Evolutionary conservation across 345 rosid genomes (phyloP), one percentile per base, ranked within the genome.

Genomic region (Schrenkiella parvula): DNA sequence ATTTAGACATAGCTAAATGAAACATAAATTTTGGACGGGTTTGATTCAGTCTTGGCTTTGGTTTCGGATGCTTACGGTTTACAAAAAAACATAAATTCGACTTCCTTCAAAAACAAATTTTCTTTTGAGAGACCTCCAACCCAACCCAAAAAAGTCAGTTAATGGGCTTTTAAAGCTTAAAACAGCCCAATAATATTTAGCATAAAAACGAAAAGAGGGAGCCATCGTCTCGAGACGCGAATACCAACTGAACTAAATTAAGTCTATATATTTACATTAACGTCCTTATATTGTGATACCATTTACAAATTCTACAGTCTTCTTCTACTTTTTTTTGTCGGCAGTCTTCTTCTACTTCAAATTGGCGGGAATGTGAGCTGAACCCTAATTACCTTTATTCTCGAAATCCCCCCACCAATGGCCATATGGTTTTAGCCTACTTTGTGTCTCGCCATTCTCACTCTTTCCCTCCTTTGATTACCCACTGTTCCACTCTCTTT

Each of bases 351-450:
- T 23, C 53, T 28, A n/a, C 35, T 25, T 58, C n/a, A 29, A 39
- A 61, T 42, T 37, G 79, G 79, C 79, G 79, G 79, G 74, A 75
- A 57, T 5, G 43, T 19, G 23, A n/a, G 5, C 4, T 3, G 11
- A 74, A 11, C 74, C 79, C 70, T 75, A 75, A 68, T 37, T 2
- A 63, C 53, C 29, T 15, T 55, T 34, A 4, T 8, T 13, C 2
- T 66, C 29, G 64, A 64, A 22, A 22, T 10, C 6, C 39, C 38
- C 48, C 61, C 54, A 39, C n/a, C 19, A 57, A 43, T 73, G 77
- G 71, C 34, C 31, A 11, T 39, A 74, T 74, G 73, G 35, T 64
- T 37, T 47, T 1, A 46, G 48, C 42, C 41, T 32, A 63, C 39
- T 38, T 66, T 17, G 12, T 13, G 4, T 23, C 56, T 29, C 43